Evolutionary conservation across 345 rosid genomes (phyloP).

Genomic region (Euphorbia lathyris): DNA sequence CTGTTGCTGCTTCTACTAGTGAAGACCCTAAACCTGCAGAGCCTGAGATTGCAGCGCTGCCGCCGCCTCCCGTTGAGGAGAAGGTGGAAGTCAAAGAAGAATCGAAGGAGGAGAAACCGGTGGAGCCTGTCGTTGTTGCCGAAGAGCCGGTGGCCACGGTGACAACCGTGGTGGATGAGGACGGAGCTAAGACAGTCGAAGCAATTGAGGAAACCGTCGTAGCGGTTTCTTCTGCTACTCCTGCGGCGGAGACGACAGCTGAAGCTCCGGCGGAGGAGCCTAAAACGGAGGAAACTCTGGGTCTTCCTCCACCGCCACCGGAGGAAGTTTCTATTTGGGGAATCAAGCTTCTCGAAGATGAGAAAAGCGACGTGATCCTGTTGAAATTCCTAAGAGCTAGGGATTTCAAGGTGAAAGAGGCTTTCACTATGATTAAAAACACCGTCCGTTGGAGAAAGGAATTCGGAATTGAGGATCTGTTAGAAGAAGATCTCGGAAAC

Average conservation of each 20-base stretch:
- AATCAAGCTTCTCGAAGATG: slow-evolving; percentile 41
- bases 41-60: slow-evolving; percentile 4
- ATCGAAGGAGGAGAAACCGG: slow-evolving; percentile 12
- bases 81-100: slow-evolving; percentile 12
- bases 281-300: slow-evolving; percentile 9
- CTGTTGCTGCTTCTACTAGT: not conserved
- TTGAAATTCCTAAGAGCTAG: slow-evolving; percentile 55
- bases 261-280: slow-evolving; percentile 16
- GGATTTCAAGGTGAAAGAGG: slow-evolving; percentile 51
- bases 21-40: slow-evolving; percentile 14
- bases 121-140: slow-evolving; percentile 16
- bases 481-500: slow-evolving; percentile 46
- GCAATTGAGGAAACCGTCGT: slow-evolving; percentile 83
- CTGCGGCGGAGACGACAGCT: slow-evolving; percentile 26
- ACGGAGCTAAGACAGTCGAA: slow-evolving; percentile 80
- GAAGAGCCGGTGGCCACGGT: slow-evolving; percentile 40
- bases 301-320: slow-evolving; percentile 12
- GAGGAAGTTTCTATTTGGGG: slow-evolving; percentile 49
- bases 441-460: slow-evolving; percentile 47
- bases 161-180: slow-evolving; percentile 53
- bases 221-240: slow-evolving; percentile 36
- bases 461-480: slow-evolving; percentile 37
- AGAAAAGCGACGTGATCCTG: slow-evolving; percentile 39
- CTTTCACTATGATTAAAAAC: slow-evolving; percentile 50
- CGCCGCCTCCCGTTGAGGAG: slow-evolving; percentile 10